Percentiles rank a stretch among this genome's conserved stretches.
phyloP scores from a whole-genome alignment of 768 basidiomycete species.

The Chiua virens region DNA sequence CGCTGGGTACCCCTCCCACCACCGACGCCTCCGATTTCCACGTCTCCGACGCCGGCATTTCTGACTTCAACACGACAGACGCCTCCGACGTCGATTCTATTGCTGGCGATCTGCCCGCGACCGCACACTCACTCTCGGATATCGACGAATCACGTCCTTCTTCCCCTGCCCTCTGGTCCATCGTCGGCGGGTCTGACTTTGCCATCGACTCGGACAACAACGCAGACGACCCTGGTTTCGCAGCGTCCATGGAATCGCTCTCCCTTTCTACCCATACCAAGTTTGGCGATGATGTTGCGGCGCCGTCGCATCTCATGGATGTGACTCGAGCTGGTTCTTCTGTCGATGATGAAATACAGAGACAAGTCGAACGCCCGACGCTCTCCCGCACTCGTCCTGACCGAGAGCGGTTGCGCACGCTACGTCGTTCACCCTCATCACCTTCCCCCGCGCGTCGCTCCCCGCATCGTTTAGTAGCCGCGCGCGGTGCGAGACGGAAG shows the following conservation, averaged over 20 bases:
- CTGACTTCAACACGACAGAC: constrained; percentile 33
- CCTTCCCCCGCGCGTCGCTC: constrained; percentile 51
- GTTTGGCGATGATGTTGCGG: constrained; percentile 12
- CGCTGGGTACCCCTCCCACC: constrained; percentile 69
- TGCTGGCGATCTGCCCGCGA: constrained; percentile 8
- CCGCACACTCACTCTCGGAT: constrained; percentile 20
- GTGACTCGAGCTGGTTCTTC: neutral
- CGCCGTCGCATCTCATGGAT: constrained; percentile 2
- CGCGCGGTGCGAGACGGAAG: constrained; percentile 17
- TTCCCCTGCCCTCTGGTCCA: constrained; percentile 39
- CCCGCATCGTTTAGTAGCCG: constrained; percentile 21
- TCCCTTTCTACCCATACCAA: constrained; percentile 31
- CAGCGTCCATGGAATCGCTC: constrained; percentile 35
- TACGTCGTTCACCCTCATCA: constrained; percentile 47
- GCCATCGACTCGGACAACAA: constrained; percentile 31
- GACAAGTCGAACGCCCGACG: constrained; percentile 2
- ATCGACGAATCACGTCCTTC: constrained; percentile 30
- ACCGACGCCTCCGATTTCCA: constrained; percentile 64
- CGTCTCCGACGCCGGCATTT: constrained; percentile 45
- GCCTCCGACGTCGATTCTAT: constrained; percentile 26
- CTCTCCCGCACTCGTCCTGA: constrained; percentile 20
- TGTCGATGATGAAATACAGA: neutral
- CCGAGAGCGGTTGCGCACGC: constrained; percentile 29
- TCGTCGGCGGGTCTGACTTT: constrained; percentile 32
- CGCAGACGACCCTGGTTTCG: constrained; percentile 32